Base-by-base conservation (phyloP, 768 basidiomycete species). In the Leccinum fibrillosum region DNA sequence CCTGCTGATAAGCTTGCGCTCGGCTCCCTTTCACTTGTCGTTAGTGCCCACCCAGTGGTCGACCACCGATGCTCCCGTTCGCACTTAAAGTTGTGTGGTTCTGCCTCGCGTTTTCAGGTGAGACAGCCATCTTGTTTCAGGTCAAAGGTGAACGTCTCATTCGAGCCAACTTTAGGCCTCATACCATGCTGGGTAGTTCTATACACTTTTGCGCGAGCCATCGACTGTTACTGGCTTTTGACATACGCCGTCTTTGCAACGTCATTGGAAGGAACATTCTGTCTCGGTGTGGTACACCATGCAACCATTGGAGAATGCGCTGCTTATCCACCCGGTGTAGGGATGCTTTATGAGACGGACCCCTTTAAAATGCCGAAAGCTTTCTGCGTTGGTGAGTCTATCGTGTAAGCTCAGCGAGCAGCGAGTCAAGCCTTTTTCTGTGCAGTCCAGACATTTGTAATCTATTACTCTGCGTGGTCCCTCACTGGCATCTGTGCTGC, bases 301-400 rank as follows among this genome's bases (percentile, higher is more conserved):
- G 15, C 23, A n/a, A 28, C 12, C 23, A 15, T 19, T 8, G 23
- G 49, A 30, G 49, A 21, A n/a, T 4, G 10, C 11, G 4, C 35
- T 35, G 30, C 48, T 63, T 25, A 60, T 37, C 12, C 52, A 17
- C 17, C 19, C 62, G 21, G 8, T 34, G 23, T 51, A 88, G 87
- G 86, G 11, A 79, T 88, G 71, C 76, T 84, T 13, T 87, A 83
- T 77, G 69, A 72, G 52, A 88, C 89, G 86, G 75, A 84, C 61
- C 84, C 86, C 1, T 74, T 72, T 51, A 65, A 58, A 19, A 89
- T 89, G 85, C 83, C 86, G 9, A 71, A 66, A 35, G 62, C 66
- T 28, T 88, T 89, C 61, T 88, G 87, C 64, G 70, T 82, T 35
- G 76, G 85, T 84, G 63, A 59, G 79, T 19, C 7, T 9, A 12